A percentile compares a stretch with the other conserved stretches of the same genome.
These are phyloP conservation scores for Citeromyces matritensis DNA, from an alignment of 805 yeast genomes.

Conservation along the genomic window DNA sequence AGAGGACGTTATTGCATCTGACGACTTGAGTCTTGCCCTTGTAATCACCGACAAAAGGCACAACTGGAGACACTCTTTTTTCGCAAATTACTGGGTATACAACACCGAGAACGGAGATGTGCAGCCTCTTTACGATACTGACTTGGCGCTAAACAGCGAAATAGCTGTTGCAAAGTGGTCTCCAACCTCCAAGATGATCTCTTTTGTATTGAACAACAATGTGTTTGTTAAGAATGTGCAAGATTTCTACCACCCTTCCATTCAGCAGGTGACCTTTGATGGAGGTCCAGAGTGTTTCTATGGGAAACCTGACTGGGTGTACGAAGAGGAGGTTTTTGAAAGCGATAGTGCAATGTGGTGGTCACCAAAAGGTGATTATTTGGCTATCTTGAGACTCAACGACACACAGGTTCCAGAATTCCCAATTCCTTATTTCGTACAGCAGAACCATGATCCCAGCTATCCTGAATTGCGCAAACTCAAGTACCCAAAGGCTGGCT, in stretches of 20 bases:
- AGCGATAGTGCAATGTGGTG: conserved; percentile 72
- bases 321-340: conserved; percentile 77
- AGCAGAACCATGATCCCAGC: conserved; percentile 22
- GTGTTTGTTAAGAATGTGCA: conserved; percentile 36
- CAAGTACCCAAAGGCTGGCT: conserved; percentile 82
- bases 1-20: conserved; percentile 46
- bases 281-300: conserved; percentile 63
- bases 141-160: conserved; percentile 9
- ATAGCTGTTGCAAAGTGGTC: conserved; percentile 51
- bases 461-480: conserved; percentile 49
- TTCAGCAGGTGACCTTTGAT: conserved; percentile 44
- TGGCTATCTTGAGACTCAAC: conserved; percentile 53
- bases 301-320: conserved; percentile 91
- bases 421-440: conserved; percentile 64
- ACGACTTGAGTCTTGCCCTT: conserved; percentile 44
- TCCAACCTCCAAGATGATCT: conserved; percentile 50
- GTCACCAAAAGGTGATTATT: conserved; percentile 59
- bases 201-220: conserved; percentile 57
- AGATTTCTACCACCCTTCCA: conserved; percentile 8
- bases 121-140: conserved; percentile 9
- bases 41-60: conserved; percentile 45
- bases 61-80: conserved; percentile 54
- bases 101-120: conserved; percentile 6
- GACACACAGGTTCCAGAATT: conserved; percentile 63
- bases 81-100: conserved; percentile 36